phyloP scores from a whole-genome alignment of 805 yeast species.

The Candida namnaoensis region DNA sequence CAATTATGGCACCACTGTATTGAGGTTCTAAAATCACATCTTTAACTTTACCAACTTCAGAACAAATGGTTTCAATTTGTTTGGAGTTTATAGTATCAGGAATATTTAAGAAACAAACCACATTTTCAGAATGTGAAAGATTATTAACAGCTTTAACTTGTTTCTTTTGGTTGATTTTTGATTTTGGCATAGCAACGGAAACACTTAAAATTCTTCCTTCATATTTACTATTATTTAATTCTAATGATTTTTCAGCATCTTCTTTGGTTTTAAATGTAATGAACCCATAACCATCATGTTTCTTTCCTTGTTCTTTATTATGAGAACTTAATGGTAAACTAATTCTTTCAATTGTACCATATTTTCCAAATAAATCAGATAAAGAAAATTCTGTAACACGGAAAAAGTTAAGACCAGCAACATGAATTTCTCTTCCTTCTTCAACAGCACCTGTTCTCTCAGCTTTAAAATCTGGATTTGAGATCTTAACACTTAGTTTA shows the following conservation, averaged over 20 bases:
- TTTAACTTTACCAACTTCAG: slow-evolving; percentile 26
- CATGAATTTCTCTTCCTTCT: slow-evolving; percentile 49
- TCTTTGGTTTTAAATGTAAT: slow-evolving; percentile 35
- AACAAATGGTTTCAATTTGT: slow-evolving; percentile 23
- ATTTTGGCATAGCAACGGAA: slow-evolving; percentile 33
- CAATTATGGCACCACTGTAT: slow-evolving; percentile 39
- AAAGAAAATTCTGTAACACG: slow-evolving; percentile 31
- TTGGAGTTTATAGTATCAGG: slow-evolving; percentile 29
- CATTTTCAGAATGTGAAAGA: slow-evolving; percentile 12
- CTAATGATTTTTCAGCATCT: slow-evolving; percentile 39
- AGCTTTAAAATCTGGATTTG: slow-evolving; percentile 43
- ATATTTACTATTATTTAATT: slow-evolving; percentile 29
- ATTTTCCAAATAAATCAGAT: slow-evolving; percentile 30
- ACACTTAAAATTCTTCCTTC: slow-evolving; percentile 42
- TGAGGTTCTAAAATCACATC: slow-evolving; percentile 38
- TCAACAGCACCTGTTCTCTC: slow-evolving; percentile 35
- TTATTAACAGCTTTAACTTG: slow-evolving; percentile 12
- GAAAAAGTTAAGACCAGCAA: slow-evolving; percentile 42
- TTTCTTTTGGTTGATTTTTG: slow-evolving; percentile 23
- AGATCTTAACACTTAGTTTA: slow-evolving; percentile 46
- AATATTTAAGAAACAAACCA: slow-evolving; percentile 16
- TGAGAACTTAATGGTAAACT: slow-evolving; percentile 34
- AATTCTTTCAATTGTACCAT: slow-evolving; percentile 46
- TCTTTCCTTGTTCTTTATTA: slow-evolving; percentile 14
- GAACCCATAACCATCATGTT: slow-evolving; percentile 61